phyloP scores from a whole-genome alignment of 2,329 filamentous ascomycete genomes.

The Ophiostoma montium region DNA sequence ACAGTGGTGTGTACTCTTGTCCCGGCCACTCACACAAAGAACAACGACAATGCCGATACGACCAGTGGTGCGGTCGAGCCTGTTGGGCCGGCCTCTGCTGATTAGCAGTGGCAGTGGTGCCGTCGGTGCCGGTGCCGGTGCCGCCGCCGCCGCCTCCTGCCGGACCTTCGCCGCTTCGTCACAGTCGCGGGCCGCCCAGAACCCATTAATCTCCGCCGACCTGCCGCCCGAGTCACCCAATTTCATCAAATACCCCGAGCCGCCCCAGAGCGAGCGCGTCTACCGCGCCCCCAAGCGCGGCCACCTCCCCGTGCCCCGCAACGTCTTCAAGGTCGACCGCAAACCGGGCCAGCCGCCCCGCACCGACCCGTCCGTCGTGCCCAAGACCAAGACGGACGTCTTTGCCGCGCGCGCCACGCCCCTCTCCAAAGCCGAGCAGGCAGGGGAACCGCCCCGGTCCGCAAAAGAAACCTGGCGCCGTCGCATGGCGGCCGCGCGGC shows the following conservation, averaged over 20 bases:
- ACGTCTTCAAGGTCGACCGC: constrained; percentile 48
- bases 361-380: constrained; percentile 11
- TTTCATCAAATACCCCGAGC: constrained; percentile 69
- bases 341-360: constrained; percentile 10
- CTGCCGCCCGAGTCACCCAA: constrained; percentile 74
- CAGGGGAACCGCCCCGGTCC: constrained; percentile 23
- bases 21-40: neutral
- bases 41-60: constrained; percentile 10
- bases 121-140: no score
- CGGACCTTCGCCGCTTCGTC: neutral
- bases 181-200: constrained; percentile 14
- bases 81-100: constrained; percentile 4
- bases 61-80: constrained; percentile 4
- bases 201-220: neutral
- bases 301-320: constrained; percentile 67
- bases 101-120: no score
- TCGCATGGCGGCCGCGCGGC: constrained; percentile 56
- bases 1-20: neutral
- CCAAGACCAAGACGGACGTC: constrained; percentile 42
- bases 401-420: constrained; percentile 50
- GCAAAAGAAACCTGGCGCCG: constrained; percentile 48
- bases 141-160: neutral
- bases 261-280: constrained; percentile 52
- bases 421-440: constrained; percentile 29
- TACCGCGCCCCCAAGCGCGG: constrained; percentile 48